Base-by-base conservation (phyloP, 192 early-diverging fungal genomes). In the Martensiomyces pterosporus region DNA sequence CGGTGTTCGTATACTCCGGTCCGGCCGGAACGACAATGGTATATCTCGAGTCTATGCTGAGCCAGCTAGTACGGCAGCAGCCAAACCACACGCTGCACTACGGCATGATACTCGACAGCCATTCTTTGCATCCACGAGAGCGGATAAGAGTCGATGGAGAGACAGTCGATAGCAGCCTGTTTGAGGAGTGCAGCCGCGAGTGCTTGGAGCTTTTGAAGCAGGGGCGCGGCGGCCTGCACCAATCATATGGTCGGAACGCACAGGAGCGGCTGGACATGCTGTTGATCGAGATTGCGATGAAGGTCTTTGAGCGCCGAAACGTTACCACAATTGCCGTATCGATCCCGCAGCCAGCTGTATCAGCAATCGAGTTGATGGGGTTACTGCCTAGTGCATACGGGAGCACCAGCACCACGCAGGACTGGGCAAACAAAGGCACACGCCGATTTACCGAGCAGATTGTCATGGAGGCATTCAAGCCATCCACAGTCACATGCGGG, bases 1-100 rank as follows among this genome's bases (percentile, higher is more conserved):
- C 44, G 3, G 26, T 60, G 13, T 47, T 72, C 32, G 39, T 72
- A 8, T 65, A 60, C 38, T 40, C 53, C 35, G 24, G 24, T 39
- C 24, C 24, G 5, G 18, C 25, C 19, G 69, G 62, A 2, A 65
- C 53, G 2, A 65, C 57, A 1, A 36, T 64, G 29, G 23, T 57
- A n/a, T 72, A 65, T 35, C 49, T 65, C n/a, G 69, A 65, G 24
- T 64, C 69, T 2, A 65, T 64, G 57, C 49, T 72, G 4, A 44
- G 29, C 10, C 61, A 72, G 45, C 61, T 72, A 24, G 23, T 46
- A 14, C 32, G 24, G 15, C 52, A 29, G 32, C 24, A 50, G 10
- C 13, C 57, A 2, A 39, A 64, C 14, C 25, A 29, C 23, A 39
- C 27, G 12, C 59, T 53, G 62, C 45, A 35, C 49, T 72, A 54